Evolutionary conservation across 2,329 filamentous ascomycete genomes (phyloP).

Genomic region (Nakataea oryzae): DNA sequence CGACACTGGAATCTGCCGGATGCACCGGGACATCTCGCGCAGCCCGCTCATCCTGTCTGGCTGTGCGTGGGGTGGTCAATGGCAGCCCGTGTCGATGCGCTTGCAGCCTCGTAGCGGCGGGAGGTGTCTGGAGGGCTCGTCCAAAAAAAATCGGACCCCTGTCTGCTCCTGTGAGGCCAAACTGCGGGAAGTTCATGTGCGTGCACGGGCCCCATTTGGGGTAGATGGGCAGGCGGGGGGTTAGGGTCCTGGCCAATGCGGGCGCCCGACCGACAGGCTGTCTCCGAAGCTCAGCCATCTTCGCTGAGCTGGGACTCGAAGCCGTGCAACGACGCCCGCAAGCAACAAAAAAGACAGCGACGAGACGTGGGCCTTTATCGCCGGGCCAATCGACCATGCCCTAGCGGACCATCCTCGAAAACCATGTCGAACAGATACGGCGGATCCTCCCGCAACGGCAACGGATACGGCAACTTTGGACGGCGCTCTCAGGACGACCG

Average conservation of each 20-base stretch:
- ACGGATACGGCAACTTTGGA: slow-evolving; percentile 32
- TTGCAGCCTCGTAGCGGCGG: background rate
- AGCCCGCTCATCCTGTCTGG: slow-evolving; percentile 3
- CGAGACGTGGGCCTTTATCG: background rate
- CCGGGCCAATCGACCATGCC: background rate
- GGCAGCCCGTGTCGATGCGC: background rate
- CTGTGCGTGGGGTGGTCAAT: background rate
- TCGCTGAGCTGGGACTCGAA: background rate
- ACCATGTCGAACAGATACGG: slow-evolving; percentile 43
- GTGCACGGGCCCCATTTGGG: background rate
- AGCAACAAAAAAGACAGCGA: background rate
- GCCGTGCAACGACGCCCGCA: background rate
- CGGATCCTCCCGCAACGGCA: slow-evolving; percentile 31
- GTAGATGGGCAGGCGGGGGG: background rate
- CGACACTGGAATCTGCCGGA: background rate
- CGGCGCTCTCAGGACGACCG: slow-evolving; percentile 11
- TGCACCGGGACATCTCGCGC: slow-evolving; percentile 3
- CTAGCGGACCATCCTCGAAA: background rate
- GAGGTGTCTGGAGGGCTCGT: background rate
- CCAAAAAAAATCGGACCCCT: slow-evolving; percentile 4
- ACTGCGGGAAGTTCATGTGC: background rate
- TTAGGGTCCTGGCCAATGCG: background rate
- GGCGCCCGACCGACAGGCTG: background rate
- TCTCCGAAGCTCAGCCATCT: background rate
- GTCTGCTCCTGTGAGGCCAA: background rate